Conservation (phyloP, 495 filamentous ascomycete genomes). For the Penicillium alfredii region DNA sequence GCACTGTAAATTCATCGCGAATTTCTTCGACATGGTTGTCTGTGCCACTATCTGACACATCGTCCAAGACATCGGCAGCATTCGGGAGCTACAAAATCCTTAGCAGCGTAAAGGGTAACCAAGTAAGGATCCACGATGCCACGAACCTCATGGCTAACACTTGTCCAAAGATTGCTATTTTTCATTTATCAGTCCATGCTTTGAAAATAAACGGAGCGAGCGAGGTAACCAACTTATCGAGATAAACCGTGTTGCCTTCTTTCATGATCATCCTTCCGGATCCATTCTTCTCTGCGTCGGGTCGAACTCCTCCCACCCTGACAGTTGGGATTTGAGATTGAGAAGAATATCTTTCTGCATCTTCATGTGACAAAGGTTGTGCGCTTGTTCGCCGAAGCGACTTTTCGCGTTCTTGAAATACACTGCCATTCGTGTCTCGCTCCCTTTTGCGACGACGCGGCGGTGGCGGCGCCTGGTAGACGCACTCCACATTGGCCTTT, state of each 20-base stretch:
- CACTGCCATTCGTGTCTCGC: constrained; percentile 34
- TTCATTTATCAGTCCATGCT: constrained; percentile 5
- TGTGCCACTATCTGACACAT: constrained; percentile 19
- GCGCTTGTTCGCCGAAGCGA: constrained; percentile 1
- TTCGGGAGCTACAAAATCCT: constrained; percentile 37
- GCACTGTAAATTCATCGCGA: constrained; percentile 17
- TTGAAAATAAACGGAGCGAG: neutral
- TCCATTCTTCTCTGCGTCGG: constrained; percentile 4
- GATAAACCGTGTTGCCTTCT: constrained; percentile 41
- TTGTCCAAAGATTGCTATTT: constrained; percentile 48
- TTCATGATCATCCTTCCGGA: constrained; percentile 31
- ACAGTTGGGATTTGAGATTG: neutral
- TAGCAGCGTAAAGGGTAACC: neutral
- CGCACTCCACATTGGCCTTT: constrained; percentile 53
- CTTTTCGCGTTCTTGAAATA: constrained; percentile 29
- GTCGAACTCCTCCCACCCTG: neutral
- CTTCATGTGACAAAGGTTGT: neutral
- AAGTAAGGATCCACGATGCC: neutral
- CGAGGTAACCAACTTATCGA: constrained; percentile 36
- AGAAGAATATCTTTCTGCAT: neutral
- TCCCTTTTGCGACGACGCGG: constrained; percentile 56
- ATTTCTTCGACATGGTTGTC: constrained; percentile 14
- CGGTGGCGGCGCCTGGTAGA: constrained; percentile 52
- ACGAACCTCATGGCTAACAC: constrained; percentile 45
- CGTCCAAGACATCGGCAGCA: constrained; percentile 36